Base-by-base conservation (phyloP, 345 rosid genomes). In the Camelina neglecta region DNA sequence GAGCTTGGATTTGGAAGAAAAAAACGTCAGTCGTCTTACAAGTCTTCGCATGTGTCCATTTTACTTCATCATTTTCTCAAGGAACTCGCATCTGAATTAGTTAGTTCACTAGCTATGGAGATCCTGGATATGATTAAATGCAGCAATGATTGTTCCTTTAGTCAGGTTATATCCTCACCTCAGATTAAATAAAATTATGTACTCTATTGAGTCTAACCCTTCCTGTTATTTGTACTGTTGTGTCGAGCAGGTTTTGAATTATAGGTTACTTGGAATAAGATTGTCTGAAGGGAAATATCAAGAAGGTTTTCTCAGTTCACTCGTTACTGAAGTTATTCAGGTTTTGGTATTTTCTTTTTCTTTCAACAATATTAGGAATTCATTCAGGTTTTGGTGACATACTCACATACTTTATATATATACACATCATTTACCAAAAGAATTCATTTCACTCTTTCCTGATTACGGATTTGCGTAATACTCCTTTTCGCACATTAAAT, bases 201-300 rank as follows among this genome's bases (percentile, higher is more conserved):
- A 16, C 49, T 48, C 29, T 23, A 57, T n/a, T 8, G 39, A 51
- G 33, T 58, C 73, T 77, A 57, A 77, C 63, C 69, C 2, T 50
- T 58, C 49, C 20, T 29, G 7, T 57, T 57, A 57, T 57, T 13
- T 64, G 38, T 54, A 31, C 24, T 67, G 56, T 53, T 67, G 71
- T 72, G 31, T 64, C 71, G 47, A 47, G 66, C 89, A 93, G 98
- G 81, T 80, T 70, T 82, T 90, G 79, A 91, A 93, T 82, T 90
- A 86, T 85, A 91, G 90, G 83, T 83, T 93, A 81, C 91, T 93
- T 83, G 98, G 98, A 67, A 86, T 76, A 63, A 84, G 87, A 78
- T 82, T 93, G 54, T 83, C 76, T 74, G 98, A 93, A 84, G 75
- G 78, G 72, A 74, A 69, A 59, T 81, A 80, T 62, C 75, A 70